phyloP scores from a whole-genome alignment of 2,329 filamentous ascomycete genomes.

The Fusarium dimerum region DNA sequence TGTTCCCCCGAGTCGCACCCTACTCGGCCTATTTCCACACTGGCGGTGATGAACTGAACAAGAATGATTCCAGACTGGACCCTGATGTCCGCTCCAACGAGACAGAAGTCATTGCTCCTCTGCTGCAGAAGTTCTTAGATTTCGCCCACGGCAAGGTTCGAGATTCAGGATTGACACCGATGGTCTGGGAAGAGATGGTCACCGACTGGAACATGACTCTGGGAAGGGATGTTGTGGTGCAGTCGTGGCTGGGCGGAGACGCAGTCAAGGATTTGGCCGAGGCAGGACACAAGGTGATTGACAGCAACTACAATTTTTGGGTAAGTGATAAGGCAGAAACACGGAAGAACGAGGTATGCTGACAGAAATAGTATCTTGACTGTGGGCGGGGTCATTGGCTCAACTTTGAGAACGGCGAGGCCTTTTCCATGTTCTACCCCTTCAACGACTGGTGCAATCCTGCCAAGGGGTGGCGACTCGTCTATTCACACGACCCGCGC shows the following conservation, averaged over 20 bases:
- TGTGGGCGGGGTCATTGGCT: constrained; percentile 81
- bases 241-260: constrained; percentile 71
- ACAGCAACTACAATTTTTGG: constrained; percentile 77
- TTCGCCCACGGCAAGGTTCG: constrained; percentile 67
- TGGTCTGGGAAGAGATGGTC: constrained; percentile 90
- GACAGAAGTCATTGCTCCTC: constrained; percentile 64
- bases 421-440: constrained; percentile 59
- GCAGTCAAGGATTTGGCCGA: constrained; percentile 62
- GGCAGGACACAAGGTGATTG: constrained; percentile 70
- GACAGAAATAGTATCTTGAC: constrained; percentile 67
- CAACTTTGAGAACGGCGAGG: constrained; percentile 62
- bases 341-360: constrained; percentile 4
- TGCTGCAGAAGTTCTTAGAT: constrained; percentile 78
- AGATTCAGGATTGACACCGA: constrained; percentile 64
- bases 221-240: constrained; percentile 70
- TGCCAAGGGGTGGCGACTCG: constrained; percentile 76
- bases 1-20: constrained; percentile 69
- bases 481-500: constrained; percentile 79
- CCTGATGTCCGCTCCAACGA: constrained; percentile 69
- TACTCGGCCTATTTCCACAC: constrained; percentile 81
- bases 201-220: constrained; percentile 76
- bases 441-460: constrained; percentile 83
- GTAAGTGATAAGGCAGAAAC: constrained; percentile 45
- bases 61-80: constrained; percentile 66
- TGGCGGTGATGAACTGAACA: constrained; percentile 85